Conservation (phyloP, 164 flowering plant genomes). For the Vitis amurensis region DNA sequence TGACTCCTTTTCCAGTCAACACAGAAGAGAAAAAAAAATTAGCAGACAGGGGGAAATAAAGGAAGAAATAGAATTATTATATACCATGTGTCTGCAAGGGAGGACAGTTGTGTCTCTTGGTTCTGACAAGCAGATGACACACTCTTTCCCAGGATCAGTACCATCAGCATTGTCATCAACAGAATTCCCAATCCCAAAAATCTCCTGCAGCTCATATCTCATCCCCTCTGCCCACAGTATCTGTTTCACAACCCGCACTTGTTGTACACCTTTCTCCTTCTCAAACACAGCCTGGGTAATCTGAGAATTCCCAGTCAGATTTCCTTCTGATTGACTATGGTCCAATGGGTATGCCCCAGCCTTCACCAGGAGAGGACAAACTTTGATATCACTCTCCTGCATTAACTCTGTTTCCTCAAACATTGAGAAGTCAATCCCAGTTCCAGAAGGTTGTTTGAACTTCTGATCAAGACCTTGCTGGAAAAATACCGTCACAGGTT, state of each 20-base stretch:
- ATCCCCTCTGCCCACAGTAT: constrained; percentile 43
- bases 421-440: constrained; percentile 28
- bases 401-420: constrained; percentile 13
- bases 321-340: background rate
- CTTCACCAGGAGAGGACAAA: constrained; percentile 27
- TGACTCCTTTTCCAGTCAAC: too few species aligned
- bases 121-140: constrained; percentile 62
- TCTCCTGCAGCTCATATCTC: constrained; percentile 54
- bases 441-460: constrained; percentile 31
- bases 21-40: too few species aligned
- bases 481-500: constrained; percentile 21
- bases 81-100: constrained; percentile 66
- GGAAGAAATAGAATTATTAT: background rate
- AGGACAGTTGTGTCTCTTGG: constrained; percentile 49
- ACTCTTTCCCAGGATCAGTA: constrained; percentile 49
- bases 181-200: constrained; percentile 47
- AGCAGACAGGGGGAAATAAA: too few species aligned
- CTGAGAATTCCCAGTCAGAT: constrained; percentile 15
- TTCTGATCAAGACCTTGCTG: constrained; percentile 31
- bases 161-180: constrained; percentile 27
- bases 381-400: constrained; percentile 4
- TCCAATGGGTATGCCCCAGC: constrained; percentile 16
- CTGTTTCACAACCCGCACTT: constrained; percentile 47
- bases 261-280: constrained; percentile 22
- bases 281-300: constrained; percentile 27